Evolutionary conservation across 1,139 yeast genomes (phyloP).

Genomic region (Yamadazyma triangularis): DNA sequence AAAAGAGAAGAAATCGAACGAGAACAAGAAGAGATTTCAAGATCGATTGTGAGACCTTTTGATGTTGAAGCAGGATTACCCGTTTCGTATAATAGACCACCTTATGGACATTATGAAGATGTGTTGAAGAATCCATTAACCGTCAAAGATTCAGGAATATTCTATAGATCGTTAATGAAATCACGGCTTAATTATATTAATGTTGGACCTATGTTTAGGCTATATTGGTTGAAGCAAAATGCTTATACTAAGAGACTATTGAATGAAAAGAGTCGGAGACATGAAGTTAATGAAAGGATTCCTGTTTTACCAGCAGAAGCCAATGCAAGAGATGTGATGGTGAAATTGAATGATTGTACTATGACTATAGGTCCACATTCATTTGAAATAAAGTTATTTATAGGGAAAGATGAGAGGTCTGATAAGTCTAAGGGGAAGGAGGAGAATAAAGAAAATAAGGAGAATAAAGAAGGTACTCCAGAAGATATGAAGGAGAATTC

Average conservation of each 20-base stretch:
- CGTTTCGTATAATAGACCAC: constrained; percentile 57
- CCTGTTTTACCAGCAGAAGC: constrained; percentile 44
- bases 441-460: too few species aligned
- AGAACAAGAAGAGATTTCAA: constrained; percentile 40
- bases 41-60: constrained; percentile 55
- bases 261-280: constrained; percentile 31
- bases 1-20: constrained; percentile 45
- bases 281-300: constrained; percentile 25
- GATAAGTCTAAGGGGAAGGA: too few species aligned
- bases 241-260: constrained; percentile 22
- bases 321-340: constrained; percentile 82
- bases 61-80: constrained; percentile 70
- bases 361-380: constrained; percentile 79
- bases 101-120: constrained; percentile 45
- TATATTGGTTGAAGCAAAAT: constrained; percentile 66
- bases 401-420: constrained; percentile 68
- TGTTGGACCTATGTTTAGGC: constrained; percentile 67
- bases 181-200: constrained; percentile 72
- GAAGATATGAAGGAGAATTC: too few species aligned
- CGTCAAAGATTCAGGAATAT: constrained; percentile 66
- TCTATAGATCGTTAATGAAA: constrained; percentile 66
- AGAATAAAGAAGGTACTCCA: too few species aligned
- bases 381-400: constrained; percentile 72
- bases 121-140: constrained; percentile 63
- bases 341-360: constrained; percentile 74